phyloP scores from a whole-genome alignment of 2,329 filamentous ascomycete genomes.

The Colletotrichum salicis region DNA sequence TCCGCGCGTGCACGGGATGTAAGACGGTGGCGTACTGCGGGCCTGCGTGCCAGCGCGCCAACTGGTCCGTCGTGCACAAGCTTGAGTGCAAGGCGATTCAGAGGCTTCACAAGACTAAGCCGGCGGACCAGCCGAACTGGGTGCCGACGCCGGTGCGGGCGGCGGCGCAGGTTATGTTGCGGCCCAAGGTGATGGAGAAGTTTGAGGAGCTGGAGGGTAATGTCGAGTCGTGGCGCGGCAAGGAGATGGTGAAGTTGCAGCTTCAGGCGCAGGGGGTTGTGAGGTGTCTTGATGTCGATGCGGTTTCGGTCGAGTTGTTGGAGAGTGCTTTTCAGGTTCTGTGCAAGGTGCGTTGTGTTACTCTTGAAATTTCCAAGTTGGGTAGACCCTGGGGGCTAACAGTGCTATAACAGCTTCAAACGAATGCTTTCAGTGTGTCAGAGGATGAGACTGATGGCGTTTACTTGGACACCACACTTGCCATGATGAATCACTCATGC shows the following conservation, averaged over 20 bases:
- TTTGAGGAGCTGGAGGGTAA: conserved; percentile 59
- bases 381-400: conserved; percentile 27
- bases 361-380: neutral
- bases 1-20: conserved; percentile 61
- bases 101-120: conserved; percentile 48
- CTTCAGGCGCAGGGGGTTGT: conserved; percentile 53
- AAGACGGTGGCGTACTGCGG: conserved; percentile 65
- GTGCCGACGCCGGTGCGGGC: conserved; percentile 67
- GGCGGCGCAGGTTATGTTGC: conserved; percentile 61
- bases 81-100: conserved; percentile 62
- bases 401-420: conserved; percentile 60
- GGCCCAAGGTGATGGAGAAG: conserved; percentile 44
- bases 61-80: conserved; percentile 64
- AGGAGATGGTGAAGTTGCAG: conserved; percentile 59
- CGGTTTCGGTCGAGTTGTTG: conserved; percentile 54
- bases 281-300: conserved; percentile 39
- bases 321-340: conserved; percentile 55
- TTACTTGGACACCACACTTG: conserved; percentile 65
- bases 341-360: conserved; percentile 59
- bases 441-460: conserved; percentile 61
- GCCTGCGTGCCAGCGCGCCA: conserved; percentile 61
- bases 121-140: conserved; percentile 42
- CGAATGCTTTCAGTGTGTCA: conserved; percentile 69
- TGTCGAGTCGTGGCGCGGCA: conserved; percentile 48
- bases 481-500: conserved; percentile 73